Evolutionary conservation across 441 rosid species (phyloP).

Genomic region (California macrophylla): DNA sequence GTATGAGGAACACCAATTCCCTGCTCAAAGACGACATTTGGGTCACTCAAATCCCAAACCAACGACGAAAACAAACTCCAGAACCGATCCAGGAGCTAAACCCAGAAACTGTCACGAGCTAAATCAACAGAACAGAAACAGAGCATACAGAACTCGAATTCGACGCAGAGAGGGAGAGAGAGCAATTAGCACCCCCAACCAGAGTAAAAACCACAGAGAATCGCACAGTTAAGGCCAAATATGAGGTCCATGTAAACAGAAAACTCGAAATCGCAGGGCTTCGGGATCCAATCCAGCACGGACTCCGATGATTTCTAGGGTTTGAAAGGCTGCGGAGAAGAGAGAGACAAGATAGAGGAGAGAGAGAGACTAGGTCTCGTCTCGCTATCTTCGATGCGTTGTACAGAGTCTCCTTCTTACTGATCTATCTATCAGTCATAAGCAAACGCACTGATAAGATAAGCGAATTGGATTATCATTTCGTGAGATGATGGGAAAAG

Average conservation of each 20-base stretch:
- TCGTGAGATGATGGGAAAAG: slow-evolving; percentile 20
- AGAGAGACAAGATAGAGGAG: slow-evolving; percentile 18
- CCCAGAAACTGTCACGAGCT: not conserved
- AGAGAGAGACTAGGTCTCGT: slow-evolving; percentile 19
- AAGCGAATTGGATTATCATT: slow-evolving; percentile 18
- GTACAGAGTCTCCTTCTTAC: slow-evolving; percentile 42
- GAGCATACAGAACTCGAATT: not conserved
- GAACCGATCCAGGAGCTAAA: not conserved
- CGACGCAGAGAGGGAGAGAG: not conserved
- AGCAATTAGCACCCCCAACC: not conserved
- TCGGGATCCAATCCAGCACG: slow-evolving; percentile 19
- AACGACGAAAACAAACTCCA: not conserved
- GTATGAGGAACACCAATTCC: slow-evolving; percentile 73
- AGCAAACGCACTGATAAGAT: fast-evolving
- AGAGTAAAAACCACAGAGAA: not conserved
- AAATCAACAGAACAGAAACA: not conserved
- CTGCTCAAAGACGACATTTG: slow-evolving; percentile 62
- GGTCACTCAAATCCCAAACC: not conserved
- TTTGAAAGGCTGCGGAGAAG: slow-evolving; percentile 44
- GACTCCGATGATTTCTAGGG: slow-evolving; percentile 55
- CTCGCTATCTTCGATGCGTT: slow-evolving; percentile 84
- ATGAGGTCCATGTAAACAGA: slow-evolving; percentile 15
- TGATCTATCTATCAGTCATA: slow-evolving; percentile 51
- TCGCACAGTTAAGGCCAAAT: slow-evolving; percentile 2
- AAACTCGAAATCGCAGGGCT: not conserved